Base-by-base conservation (phyloP, 2,329 filamentous ascomycete species). In the Trichoderma sp. region DNA sequence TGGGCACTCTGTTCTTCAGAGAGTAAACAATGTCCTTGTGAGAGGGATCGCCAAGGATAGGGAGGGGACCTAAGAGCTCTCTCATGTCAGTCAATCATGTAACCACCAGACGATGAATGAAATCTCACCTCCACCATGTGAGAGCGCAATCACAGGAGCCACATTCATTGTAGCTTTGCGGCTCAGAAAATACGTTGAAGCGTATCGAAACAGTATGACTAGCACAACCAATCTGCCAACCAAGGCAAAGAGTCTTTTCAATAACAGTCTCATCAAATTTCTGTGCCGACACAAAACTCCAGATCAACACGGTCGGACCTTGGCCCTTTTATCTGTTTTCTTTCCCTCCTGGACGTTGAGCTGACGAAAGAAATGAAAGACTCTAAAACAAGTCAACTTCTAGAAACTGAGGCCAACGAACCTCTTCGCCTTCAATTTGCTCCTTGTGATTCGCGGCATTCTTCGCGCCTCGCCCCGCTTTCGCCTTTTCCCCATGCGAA, bases 11-110 rank as follows among this genome's bases (percentile, higher is more conserved):
- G 5, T 82, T 85, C 71, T 83, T 83, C 72, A 90, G 82, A 0
- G 87, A 89, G 63, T 82, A 79, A 43, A 84, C 83, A 74, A 90
- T 86, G 51, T 80, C 77, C 21, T 82, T 81, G 76, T 90, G 88
- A 7, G 74, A 76, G 0, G 87, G 86, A 76, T 90, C 88, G 72
- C 84, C 84, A 6, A 91, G 81, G 21, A 90, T 71, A 4, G 89
- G 89, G 83, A 90, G 82, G 3, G 89, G 89, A 1, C 89, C 85
- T 84, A 51, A 34, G 57, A 11, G 3, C 7, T 39, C 58, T 60
- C 28, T 39, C 47, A 26, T 26, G 26, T 69, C 36, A 69, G 56
- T 47, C 34, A 67, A 34, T 43, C 32, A 36, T n/a, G 43, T 9
- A 24, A 67, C n/a, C 15, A n/a, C 6, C 36, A 34, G n/a, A 8